phyloP scores from a whole-genome alignment of 1,139 yeast species.

The Saccharomycopsis crataegensis region DNA sequence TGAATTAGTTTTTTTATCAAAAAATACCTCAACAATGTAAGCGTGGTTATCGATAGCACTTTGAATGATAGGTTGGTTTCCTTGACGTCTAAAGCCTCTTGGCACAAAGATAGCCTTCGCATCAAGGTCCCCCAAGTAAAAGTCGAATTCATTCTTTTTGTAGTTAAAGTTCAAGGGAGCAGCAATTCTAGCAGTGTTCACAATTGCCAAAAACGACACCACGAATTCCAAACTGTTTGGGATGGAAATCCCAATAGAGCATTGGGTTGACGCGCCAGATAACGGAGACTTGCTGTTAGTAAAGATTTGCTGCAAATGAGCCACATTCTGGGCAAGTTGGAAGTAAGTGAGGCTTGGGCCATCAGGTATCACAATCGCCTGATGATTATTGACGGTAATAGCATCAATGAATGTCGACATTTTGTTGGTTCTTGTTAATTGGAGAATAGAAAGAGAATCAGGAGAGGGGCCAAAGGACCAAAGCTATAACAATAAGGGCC shows the following conservation, averaged over 20 bases:
- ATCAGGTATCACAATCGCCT: constrained; percentile 34
- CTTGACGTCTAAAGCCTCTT: constrained; percentile 33
- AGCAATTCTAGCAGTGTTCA: constrained; percentile 48
- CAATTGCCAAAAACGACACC: constrained; percentile 44
- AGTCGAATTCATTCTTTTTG: constrained; percentile 51
- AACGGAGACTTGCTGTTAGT: constrained; percentile 34
- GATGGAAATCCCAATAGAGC: constrained; percentile 50
- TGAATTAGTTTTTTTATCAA: constrained; percentile 31
- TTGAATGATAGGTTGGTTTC: constrained; percentile 21
- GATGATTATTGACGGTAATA: constrained; percentile 29
- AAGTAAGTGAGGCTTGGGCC: constrained; percentile 32
- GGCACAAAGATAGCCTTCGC: constrained; percentile 52
- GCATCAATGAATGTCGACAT: constrained; percentile 27
- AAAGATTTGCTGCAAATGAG: constrained; percentile 37
- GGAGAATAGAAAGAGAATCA: no score
- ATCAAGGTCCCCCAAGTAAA: constrained; percentile 51
- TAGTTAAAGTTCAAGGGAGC: constrained; percentile 61
- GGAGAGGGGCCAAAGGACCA: no score
- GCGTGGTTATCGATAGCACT: constrained; percentile 43
- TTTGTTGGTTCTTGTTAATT: not conserved
- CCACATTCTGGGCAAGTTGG: constrained; percentile 33
- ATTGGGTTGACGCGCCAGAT: constrained; percentile 28
- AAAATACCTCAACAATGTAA: constrained; percentile 44
- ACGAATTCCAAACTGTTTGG: constrained; percentile 54
- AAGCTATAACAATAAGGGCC: no score